Percentiles rank a stretch among this genome's conserved stretches.
Conservation (phyloP, 2,329 filamentous ascomycete species). For the Stemphylium beticola region DNA sequence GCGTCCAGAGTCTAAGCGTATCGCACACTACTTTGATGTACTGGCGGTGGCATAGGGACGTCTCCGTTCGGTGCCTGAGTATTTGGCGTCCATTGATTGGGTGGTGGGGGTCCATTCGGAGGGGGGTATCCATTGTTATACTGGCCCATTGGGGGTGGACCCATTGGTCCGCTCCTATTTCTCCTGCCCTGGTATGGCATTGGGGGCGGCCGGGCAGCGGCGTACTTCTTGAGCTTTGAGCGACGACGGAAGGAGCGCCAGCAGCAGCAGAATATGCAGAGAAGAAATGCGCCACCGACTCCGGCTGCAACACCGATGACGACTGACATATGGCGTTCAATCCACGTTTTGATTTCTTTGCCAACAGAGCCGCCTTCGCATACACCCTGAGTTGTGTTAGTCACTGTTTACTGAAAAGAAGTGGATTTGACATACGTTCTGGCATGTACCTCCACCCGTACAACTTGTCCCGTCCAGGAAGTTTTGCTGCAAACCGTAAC, state of each 20-base stretch:
- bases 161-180: neutral
- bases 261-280: constrained; percentile 73
- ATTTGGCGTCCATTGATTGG: constrained; percentile 1
- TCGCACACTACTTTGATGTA: constrained; percentile 22
- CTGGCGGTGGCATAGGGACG: constrained; percentile 17
- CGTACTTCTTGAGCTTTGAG: constrained; percentile 24
- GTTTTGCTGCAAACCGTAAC: constrained; percentile 82
- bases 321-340: constrained; percentile 76
- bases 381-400: constrained; percentile 59
- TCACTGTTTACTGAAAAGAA: neutral
- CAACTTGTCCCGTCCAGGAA: constrained; percentile 93
- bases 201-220: constrained; percentile 18
- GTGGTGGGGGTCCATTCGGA: constrained; percentile 2
- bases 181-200: constrained; percentile 10
- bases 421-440: constrained; percentile 58
- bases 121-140: constrained; percentile 9
- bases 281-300: constrained; percentile 70
- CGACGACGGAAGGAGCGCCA: constrained; percentile 57
- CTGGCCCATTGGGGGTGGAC: constrained; percentile 7
- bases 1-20: constrained; percentile 16
- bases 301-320: constrained; percentile 79
- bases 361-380: constrained; percentile 74
- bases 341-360: constrained; percentile 76
- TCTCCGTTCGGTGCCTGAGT: constrained; percentile 9
- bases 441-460: constrained; percentile 77